These are phyloP conservation scores for Talaromyces pinophilus DNA, from an alignment of 2,329 filamentous ascomycete genomes.

Conservation along the genomic window DNA sequence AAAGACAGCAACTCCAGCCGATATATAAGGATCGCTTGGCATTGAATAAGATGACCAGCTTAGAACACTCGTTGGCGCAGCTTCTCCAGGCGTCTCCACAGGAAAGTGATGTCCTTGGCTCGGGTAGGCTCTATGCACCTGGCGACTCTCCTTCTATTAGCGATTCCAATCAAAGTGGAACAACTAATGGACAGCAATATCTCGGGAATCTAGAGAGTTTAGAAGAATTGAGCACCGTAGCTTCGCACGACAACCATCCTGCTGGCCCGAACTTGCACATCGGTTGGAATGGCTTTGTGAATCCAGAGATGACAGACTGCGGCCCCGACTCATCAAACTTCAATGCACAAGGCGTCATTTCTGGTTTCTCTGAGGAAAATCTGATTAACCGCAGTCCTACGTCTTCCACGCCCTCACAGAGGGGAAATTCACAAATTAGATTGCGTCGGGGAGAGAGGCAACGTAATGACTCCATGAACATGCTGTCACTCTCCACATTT, in stretches of 20 bases:
- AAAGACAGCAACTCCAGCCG: background rate
- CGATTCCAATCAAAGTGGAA: slow-evolving; percentile 2
- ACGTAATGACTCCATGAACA: background rate
- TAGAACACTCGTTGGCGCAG: background rate
- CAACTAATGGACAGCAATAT: background rate
- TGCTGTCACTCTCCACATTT: slow-evolving; percentile 2
- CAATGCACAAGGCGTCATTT: slow-evolving; percentile 2
- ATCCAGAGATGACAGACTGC: slow-evolving; percentile 1
- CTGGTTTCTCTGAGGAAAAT: background rate
- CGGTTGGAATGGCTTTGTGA: slow-evolving; percentile 3
- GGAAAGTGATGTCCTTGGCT: slow-evolving; percentile 5
- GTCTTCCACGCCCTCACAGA: background rate
- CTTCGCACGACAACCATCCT: background rate
- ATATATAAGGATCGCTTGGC: background rate
- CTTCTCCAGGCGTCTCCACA: slow-evolving; percentile 5
- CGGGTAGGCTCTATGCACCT: background rate
- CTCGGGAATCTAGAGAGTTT: background rate
- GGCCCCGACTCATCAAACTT: background rate
- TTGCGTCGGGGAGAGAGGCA: slow-evolving; percentile 1
- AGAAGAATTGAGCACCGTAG: background rate
- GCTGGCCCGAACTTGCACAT: background rate
- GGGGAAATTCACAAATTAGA: background rate
- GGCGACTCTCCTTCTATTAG: background rate
- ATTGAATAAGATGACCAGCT: slow-evolving; percentile 1
- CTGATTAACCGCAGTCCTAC: background rate